A percentile compares a stretch with the other conserved stretches of the same genome.
Evolutionary conservation across 78 protist species (phyloP).

Genomic region (Dictyostelium capitatum): DNA sequence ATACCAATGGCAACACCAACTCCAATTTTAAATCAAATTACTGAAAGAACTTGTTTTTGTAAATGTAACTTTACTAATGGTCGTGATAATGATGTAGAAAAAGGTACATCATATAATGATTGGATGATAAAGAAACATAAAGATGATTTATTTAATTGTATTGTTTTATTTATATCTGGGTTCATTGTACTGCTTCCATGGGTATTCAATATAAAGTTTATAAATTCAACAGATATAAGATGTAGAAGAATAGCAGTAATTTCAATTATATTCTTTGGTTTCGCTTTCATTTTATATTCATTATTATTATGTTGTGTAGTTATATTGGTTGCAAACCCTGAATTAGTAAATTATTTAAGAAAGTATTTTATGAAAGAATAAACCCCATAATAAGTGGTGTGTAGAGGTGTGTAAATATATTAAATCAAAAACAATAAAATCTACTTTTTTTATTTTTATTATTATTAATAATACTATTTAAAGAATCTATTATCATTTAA

Average conservation of each 20-base stretch:
- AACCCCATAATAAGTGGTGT: no score
- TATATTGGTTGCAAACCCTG: not conserved
- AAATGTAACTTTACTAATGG: no score
- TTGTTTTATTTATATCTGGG: not conserved
- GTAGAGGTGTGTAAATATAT: not conserved
- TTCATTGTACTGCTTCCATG: not conserved
- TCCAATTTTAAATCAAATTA: no score
- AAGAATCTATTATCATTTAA: not conserved
- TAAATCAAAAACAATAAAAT: no score
- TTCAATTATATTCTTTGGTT: not conserved
- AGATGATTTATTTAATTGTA: not conserved
- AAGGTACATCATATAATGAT: no score
- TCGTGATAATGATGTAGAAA: no score
- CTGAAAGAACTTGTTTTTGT: no score
- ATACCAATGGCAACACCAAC: no score
- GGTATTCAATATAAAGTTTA: not conserved
- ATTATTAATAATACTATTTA: not conserved
- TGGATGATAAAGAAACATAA: not conserved
- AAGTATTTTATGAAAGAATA: no score
- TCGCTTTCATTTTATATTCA: not conserved
- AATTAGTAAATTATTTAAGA: no score
- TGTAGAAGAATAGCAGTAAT: not conserved
- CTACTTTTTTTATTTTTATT: not conserved
- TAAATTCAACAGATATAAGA: not conserved
- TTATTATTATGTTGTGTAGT: not conserved